Percentiles rank a stretch among this genome's conserved stretches.
Evolutionary conservation across 495 filamentous ascomycete species (phyloP).

Genomic region (Aspergillus steynii): DNA sequence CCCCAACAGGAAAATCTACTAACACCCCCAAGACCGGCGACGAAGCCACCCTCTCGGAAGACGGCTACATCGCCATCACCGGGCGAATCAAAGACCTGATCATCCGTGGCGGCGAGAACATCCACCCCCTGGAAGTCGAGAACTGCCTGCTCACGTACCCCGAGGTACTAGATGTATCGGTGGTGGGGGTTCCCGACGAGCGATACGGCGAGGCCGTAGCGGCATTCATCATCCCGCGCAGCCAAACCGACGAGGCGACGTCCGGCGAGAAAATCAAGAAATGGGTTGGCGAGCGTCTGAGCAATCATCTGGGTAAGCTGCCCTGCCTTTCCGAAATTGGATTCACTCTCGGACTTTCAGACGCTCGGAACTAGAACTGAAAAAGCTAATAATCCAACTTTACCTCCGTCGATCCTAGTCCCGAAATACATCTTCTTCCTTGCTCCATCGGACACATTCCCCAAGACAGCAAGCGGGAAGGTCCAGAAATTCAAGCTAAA

Average conservation of each 20-base stretch:
- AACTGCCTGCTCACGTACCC: slow-evolving; percentile 79
- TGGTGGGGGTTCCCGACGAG: slow-evolving; percentile 82
- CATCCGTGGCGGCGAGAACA: slow-evolving; percentile 93
- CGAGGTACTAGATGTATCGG: slow-evolving; percentile 68
- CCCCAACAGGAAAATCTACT: neutral
- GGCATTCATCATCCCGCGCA: slow-evolving; percentile 68
- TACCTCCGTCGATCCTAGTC: slow-evolving; percentile 38
- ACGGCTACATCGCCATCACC: slow-evolving; percentile 67
- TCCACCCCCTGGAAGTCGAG: slow-evolving; percentile 92
- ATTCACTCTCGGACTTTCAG: neutral
- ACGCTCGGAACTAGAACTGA: neutral
- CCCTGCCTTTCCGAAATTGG: neutral
- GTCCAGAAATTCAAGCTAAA: slow-evolving; percentile 93
- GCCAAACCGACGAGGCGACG: slow-evolving; percentile 17
- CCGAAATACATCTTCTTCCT: slow-evolving; percentile 91
- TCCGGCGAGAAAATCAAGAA: slow-evolving; percentile 55
- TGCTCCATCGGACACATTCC: slow-evolving; percentile 57
- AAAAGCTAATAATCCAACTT: neutral
- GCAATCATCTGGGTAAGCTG: slow-evolving; percentile 67
- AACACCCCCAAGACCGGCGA: slow-evolving; percentile 66
- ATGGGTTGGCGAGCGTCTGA: slow-evolving; percentile 74
- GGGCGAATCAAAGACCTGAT: slow-evolving; percentile 90
- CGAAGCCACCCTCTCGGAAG: slow-evolving; percentile 80
- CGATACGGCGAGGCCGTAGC: slow-evolving; percentile 84
- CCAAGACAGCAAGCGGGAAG: slow-evolving; percentile 96